phyloP scores from a whole-genome alignment of 805 yeast species.

The Cyberlindnera americana region DNA sequence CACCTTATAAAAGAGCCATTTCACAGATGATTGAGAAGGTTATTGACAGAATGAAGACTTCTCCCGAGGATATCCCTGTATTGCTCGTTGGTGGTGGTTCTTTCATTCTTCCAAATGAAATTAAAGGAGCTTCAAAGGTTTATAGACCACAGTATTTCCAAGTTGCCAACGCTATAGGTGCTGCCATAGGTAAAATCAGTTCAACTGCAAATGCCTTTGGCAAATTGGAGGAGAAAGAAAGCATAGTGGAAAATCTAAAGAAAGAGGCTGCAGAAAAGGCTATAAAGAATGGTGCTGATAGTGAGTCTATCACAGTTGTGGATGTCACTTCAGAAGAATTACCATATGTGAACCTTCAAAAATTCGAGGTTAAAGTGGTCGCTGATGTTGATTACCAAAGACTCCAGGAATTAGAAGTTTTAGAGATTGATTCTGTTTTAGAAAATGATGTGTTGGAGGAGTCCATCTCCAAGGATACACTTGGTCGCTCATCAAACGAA shows the following conservation, averaged over 20 bases:
- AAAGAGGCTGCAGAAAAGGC: slow-evolving; percentile 24
- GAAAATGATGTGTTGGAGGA: slow-evolving; percentile 6
- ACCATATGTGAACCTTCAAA: slow-evolving; percentile 33
- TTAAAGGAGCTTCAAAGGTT: slow-evolving; percentile 43
- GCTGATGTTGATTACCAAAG: slow-evolving; percentile 42
- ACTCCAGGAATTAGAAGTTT: slow-evolving; percentile 12
- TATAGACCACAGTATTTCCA: slow-evolving; percentile 40
- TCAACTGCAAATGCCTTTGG: slow-evolving; percentile 22
- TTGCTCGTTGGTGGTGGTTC: slow-evolving; percentile 51
- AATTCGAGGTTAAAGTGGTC: slow-evolving; percentile 37
- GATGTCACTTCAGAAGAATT: slow-evolving; percentile 30
- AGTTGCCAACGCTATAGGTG: slow-evolving; percentile 52
- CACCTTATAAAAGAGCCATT: slow-evolving; percentile 15
- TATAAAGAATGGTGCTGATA: slow-evolving; percentile 27
- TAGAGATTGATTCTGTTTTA: neutral
- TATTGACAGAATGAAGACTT: slow-evolving; percentile 42
- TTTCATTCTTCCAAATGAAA: slow-evolving; percentile 36
- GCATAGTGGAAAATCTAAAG: slow-evolving; percentile 21
- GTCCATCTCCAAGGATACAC: slow-evolving; percentile 12
- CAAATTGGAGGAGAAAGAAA: slow-evolving; percentile 20
- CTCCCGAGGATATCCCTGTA: slow-evolving; percentile 40
- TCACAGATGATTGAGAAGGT: slow-evolving; percentile 29
- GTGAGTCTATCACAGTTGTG: slow-evolving; percentile 25
- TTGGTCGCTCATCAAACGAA: slow-evolving; percentile 4
- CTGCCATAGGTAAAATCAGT: slow-evolving; percentile 46